Percentiles rank a stretch among this genome's conserved stretches.
Conservation (phyloP, 2,329 filamentous ascomycete species). For the Ascochyta viciae-villosae region DNA sequence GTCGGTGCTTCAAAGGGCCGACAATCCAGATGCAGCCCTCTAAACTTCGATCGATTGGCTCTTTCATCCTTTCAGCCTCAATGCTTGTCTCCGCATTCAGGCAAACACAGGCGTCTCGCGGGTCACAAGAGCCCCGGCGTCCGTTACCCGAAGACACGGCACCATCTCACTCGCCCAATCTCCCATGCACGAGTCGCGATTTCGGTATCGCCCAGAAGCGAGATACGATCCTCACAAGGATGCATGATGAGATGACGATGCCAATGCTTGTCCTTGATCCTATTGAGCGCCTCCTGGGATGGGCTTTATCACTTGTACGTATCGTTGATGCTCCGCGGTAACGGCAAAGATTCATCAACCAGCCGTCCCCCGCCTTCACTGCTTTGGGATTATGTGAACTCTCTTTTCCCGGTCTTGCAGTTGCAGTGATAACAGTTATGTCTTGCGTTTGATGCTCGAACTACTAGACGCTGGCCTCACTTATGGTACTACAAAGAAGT, state of each 20-base stretch:
- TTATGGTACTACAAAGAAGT: no score
- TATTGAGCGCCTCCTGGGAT: neutral
- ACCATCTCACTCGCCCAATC: neutral
- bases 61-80: slow-evolving; percentile 22
- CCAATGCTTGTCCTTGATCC: slow-evolving; percentile 3
- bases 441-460: no score
- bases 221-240: slow-evolving; percentile 3
- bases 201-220: neutral
- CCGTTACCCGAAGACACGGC: neutral
- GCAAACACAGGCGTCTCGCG: neutral
- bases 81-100: slow-evolving; percentile 7
- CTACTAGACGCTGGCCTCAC: no score
- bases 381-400: neutral
- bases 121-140: slow-evolving; percentile 1
- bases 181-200: neutral
- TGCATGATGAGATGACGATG: slow-evolving; percentile 6
- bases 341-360: neutral
- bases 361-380: no score
- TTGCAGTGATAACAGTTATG: no score
- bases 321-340: neutral
- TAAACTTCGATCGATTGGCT: slow-evolving; percentile 21
- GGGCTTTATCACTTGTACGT: neutral
- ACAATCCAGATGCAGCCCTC: slow-evolving; percentile 7
- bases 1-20: slow-evolving; percentile 25
- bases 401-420: no score